Evolutionary conservation across 495 filamentous ascomycete genomes (phyloP), one percentile per base, ranked within the genome.

Genomic region (Podospora australis): DNA sequence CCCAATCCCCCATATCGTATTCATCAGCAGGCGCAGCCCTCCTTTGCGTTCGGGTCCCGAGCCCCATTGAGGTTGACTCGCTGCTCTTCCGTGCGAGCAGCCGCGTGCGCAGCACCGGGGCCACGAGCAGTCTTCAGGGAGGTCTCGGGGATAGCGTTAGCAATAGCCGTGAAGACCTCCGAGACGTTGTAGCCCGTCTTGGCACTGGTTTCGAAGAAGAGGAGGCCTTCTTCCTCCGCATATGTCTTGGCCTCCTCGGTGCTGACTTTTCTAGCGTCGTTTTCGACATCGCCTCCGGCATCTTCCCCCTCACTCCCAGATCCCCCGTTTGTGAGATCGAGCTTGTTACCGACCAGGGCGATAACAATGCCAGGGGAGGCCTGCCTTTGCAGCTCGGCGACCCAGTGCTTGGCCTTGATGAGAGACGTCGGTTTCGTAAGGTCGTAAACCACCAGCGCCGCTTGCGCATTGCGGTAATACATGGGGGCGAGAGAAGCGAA

Each of bases 391-490:
- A 98, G 75, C 70, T 98, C 92, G 24, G 92, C 92, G 19, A 98
- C 92, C 92, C 92, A 98, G 74, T 97, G 92, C 67, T 91, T 92
- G 11, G 94, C 92, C 71, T 98, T 98, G 59, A 84, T 82, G 49
- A 98, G 81, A 17, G 90, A 95, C 34, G 89, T 91, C 6, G 92
- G 88, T 65, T 97, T 97, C 28, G 92, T 98, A 56, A 98, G 82
- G 67, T 98, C 92, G 79, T 98, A 98, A 59, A 96, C 92, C 14
- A 98, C 92, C 39, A 98, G 83, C n/a, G 92, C 92, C 54, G 90
- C 87, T 72, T 98, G 92, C 29, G 92, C 92, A 62, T 98, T 98
- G 70, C 92, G 91, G 74, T 98, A 98, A 78, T 98, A 98, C 92
- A 98, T 98, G 43, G 92, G 92, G 13, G 92, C 92, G 30, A 97